Evolutionary conservation across 2,329 filamentous ascomycete genomes (phyloP).

Genomic region (Coniella lustricola): DNA sequence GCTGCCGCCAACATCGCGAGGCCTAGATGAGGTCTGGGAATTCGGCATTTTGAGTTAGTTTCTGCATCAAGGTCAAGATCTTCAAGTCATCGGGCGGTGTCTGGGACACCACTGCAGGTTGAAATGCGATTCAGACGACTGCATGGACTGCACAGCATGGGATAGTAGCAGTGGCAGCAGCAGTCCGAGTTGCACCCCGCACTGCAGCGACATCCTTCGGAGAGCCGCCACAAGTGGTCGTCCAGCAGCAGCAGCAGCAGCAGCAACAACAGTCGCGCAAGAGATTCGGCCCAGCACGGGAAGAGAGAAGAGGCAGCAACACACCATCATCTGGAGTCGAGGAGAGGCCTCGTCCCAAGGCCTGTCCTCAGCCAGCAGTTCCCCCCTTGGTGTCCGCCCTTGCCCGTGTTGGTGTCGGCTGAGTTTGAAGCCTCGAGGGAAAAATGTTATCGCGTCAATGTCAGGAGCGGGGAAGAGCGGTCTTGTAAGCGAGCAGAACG

Average conservation of each 20-base stretch:
- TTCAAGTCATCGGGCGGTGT: too few species aligned
- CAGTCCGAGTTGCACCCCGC: background rate
- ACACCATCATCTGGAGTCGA: constrained; percentile 43
- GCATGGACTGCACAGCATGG: background rate
- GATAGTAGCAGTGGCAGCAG: background rate
- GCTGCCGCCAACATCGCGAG: constrained; percentile 49
- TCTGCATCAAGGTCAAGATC: constrained; percentile 5
- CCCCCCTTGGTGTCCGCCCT: constrained; percentile 20
- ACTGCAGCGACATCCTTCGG: background rate
- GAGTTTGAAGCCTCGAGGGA: constrained; percentile 1
- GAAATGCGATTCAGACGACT: background rate
- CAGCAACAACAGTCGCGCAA: background rate
- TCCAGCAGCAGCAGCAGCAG: background rate
- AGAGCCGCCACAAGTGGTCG: background rate
- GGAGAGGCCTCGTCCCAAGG: constrained; percentile 29
- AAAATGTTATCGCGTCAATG: constrained; percentile 7
- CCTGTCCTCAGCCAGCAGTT: constrained; percentile 20
- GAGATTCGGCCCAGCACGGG: background rate
- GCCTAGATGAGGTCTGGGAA: constrained; percentile 50
- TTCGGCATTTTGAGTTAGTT: constrained; percentile 10
- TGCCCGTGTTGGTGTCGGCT: constrained; percentile 6
- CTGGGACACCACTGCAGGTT: background rate
- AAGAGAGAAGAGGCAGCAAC: constrained; percentile 27
- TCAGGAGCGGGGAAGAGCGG: constrained; percentile 10
- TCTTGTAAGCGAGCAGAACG: constrained; percentile 4